phyloP scores from a whole-genome alignment of 495 filamentous ascomycete species.

The Annulohypoxylon bovei region DNA sequence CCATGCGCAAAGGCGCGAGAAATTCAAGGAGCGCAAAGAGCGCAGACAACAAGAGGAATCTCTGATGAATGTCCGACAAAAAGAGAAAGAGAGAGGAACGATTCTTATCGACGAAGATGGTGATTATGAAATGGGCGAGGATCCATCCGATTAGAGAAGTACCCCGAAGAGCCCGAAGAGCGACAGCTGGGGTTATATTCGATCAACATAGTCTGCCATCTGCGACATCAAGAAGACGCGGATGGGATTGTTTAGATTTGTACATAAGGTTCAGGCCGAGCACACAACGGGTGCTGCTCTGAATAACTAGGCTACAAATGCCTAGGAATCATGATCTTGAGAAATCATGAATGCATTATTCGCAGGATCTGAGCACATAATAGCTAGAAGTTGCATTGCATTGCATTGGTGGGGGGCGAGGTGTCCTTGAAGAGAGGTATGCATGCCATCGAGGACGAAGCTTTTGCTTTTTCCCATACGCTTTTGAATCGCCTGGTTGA shows the following conservation, averaged over 20 bases:
- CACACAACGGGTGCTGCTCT: neutral
- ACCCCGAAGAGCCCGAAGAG: neutral
- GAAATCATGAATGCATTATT: neutral
- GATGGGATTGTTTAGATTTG: neutral
- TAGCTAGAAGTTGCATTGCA: neutral
- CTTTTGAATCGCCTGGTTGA: neutral
- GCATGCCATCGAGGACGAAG: neutral
- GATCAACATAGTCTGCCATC: neutral
- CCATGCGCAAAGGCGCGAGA: constrained; percentile 2
- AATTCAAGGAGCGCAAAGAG: neutral
- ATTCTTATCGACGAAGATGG: neutral
- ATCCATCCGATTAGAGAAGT: neutral
- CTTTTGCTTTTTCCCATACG: neutral
- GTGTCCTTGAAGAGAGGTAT: neutral
- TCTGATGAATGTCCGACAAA: neutral
- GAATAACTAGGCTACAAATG: neutral
- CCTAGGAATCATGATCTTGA: neutral
- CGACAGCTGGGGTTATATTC: neutral
- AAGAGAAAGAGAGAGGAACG: neutral
- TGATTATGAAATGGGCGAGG: neutral
- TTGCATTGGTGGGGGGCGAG: neutral
- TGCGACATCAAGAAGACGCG: neutral
- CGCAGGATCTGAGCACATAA: neutral
- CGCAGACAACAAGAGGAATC: neutral
- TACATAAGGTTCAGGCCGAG: neutral